Evolutionary conservation across 139 green algal species (phyloP).

Genomic region (Edaphochlamys debaryana): DNA sequence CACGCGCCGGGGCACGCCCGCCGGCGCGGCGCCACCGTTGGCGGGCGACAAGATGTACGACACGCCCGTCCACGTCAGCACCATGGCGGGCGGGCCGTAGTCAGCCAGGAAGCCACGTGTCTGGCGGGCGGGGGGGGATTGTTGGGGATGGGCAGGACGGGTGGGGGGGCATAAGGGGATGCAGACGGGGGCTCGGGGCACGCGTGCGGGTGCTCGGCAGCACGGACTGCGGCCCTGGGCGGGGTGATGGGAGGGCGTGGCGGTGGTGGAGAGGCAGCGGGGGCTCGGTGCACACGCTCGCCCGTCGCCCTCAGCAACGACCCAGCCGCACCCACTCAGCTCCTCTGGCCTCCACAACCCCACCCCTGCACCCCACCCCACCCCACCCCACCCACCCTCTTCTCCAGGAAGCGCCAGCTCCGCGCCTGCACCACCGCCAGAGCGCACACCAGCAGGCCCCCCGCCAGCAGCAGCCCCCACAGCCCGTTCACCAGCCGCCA

Average conservation of each 20-base stretch:
- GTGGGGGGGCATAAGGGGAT: background rate
- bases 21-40: constrained; percentile 2
- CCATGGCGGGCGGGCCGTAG: constrained; percentile 81
- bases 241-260: too few species aligned
- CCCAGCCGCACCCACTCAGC: too few species aligned
- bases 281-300: too few species aligned
- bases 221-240: too few species aligned
- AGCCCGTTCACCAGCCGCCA: constrained; percentile 79
- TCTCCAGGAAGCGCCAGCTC: constrained; percentile 74
- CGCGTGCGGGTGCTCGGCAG: too few species aligned
- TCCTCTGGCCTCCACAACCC: too few species aligned
- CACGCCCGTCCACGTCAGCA: constrained; percentile 75
- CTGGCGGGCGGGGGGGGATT: background rate
- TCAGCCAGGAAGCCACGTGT: constrained; percentile 78
- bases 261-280: too few species aligned
- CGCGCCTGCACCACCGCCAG: constrained; percentile 64
- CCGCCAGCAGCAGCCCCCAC: constrained; percentile 78
- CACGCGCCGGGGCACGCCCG: constrained; percentile 69
- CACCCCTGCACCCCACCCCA: too few species aligned
- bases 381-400: background rate
- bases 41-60: constrained; percentile 67
- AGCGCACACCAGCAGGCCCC: constrained; percentile 62
- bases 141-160: background rate
- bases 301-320: too few species aligned
- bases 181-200: too few species aligned